A percentile compares a stretch with the other conserved stretches of the same genome.
These are phyloP conservation scores for Poa annua DNA, from an alignment of 176 grass and related monocot species.

Conservation along the genomic window DNA sequence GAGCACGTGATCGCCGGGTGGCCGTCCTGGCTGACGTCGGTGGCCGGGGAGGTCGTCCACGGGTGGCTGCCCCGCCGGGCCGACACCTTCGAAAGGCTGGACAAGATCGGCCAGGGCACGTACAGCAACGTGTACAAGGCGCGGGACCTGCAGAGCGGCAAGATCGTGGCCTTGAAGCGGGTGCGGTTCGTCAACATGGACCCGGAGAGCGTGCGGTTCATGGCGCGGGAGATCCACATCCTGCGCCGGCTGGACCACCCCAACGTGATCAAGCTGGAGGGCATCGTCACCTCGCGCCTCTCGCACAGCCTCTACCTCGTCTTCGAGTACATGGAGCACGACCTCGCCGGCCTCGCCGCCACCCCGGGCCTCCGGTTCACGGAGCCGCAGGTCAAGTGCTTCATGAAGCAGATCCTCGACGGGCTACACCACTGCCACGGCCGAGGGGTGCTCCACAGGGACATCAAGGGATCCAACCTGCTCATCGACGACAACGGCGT, in stretches of 20 bases:
- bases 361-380: conserved; percentile 57
- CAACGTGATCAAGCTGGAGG: conserved; percentile 70
- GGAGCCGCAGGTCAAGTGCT: conserved; percentile 68
- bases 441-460: conserved; percentile 57
- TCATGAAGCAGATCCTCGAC: conserved; percentile 59
- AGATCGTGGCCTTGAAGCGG: conserved; percentile 76
- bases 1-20: conserved; percentile 69
- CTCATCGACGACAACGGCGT: conserved; percentile 58
- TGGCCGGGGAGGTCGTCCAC: conserved; percentile 57
- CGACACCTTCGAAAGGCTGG: conserved; percentile 66
- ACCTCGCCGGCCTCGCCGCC: conserved; percentile 72
- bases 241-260: conserved; percentile 65
- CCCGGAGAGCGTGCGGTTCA: conserved; percentile 79
- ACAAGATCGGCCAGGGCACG: conserved; percentile 86
- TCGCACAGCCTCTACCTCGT: conserved; percentile 82
- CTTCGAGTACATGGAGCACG: conserved; percentile 99
- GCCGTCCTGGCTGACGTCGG: conserved; percentile 69
- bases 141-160: conserved; percentile 61
- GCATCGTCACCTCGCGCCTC: conserved; percentile 71
- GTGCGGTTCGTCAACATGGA: conserved; percentile 82
- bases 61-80: conserved; percentile 70
- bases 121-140: conserved; percentile 84
- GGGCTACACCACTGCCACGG: conserved; percentile 67
- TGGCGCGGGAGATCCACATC: conserved; percentile 77
- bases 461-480: conserved; percentile 78